Base-by-base conservation (phyloP, 495 filamentous ascomycete genomes). In the Opeltia flavorubescens region DNA sequence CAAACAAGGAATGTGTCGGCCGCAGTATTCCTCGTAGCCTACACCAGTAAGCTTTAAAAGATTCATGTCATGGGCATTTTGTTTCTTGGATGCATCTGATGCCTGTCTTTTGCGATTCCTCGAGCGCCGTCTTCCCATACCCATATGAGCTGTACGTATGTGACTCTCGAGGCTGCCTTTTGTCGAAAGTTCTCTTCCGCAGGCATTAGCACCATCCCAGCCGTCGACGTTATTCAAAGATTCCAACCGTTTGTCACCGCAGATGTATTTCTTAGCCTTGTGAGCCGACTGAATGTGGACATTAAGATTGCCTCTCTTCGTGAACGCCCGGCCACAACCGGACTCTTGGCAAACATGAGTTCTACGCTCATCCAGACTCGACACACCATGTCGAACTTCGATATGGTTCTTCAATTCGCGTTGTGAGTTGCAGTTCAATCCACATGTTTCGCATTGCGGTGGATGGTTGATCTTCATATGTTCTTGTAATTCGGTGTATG, bases 121-220 rank as follows among this genome's bases (percentile, higher is more conserved):
- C 44, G 64, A 54, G 38, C 66, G 67, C 29, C 53, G 54, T 34
- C 68, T 60, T 20, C 65, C 59, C 28, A 77, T 65, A 3, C 78
- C 77, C 29, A 91, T 56, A 59, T 95, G 88, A 0, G 79, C 64
- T 8, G 75, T 84, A 18, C 84, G 78, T 31, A 93, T 70, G 52
- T 95, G 88, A 39, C 86, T 81, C 62, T 88, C 83, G 0, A 95
- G 67, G 41, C 72, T 77, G n/a, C 71, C 65, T 59, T 87, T 89
- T 49, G 77, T 78, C 21, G 67, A 66, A 50, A 86, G 88, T 15
- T 66, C 66, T 43, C 74, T 70, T 0, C 78, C 81, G 54, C 88
- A 95, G 2, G 81, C 84, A 45, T 71, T 63, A 27, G 74, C 59
- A 23, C 71, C 74, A 47, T 76, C 65, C 82, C 84, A 89, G n/a